These are phyloP conservation scores for Henningerozyma blattae DNA, from an alignment of 805 yeast genomes.

Conservation along the genomic window DNA sequence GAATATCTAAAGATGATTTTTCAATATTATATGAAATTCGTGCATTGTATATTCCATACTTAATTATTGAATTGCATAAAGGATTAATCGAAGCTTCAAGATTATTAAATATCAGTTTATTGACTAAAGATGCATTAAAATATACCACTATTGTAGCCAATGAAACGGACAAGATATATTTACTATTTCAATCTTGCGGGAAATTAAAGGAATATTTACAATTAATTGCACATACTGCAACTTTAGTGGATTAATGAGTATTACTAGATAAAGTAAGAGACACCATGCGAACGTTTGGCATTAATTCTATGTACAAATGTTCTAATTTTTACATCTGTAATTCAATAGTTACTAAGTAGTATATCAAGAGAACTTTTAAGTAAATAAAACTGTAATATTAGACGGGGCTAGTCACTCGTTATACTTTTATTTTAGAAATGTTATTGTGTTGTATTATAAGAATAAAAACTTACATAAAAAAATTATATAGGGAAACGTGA, in stretches of 20 bases:
- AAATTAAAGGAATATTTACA: conserved; percentile 41
- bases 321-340: too few relatives aligned
- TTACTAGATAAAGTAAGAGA: too few relatives aligned
- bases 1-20: conserved; percentile 20
- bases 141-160: conserved; percentile 56
- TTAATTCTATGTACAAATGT: too few relatives aligned
- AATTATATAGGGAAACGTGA: too few relatives aligned
- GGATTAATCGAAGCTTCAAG: conserved; percentile 35
- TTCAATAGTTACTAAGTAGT: too few relatives aligned
- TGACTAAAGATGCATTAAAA: conserved; percentile 44
- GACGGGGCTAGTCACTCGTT: too few relatives aligned
- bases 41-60: conserved; percentile 57
- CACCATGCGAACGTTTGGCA: too few relatives aligned
- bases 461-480: too few relatives aligned
- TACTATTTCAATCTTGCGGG: conserved; percentile 47
- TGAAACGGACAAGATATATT: conserved; percentile 48
- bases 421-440: too few relatives aligned
- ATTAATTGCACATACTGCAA: conserved; percentile 44
- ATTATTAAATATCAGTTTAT: conserved; percentile 27
- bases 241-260: conserved; percentile 15
- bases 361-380: too few relatives aligned
- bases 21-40: conserved; percentile 43
- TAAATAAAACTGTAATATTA: too few relatives aligned
- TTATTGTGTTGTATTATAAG: too few relatives aligned
- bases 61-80: conserved; percentile 55